Evolutionary conservation across 2,329 filamentous ascomycete species (phyloP).

Genomic region (Neoarthrinium moseri): DNA sequence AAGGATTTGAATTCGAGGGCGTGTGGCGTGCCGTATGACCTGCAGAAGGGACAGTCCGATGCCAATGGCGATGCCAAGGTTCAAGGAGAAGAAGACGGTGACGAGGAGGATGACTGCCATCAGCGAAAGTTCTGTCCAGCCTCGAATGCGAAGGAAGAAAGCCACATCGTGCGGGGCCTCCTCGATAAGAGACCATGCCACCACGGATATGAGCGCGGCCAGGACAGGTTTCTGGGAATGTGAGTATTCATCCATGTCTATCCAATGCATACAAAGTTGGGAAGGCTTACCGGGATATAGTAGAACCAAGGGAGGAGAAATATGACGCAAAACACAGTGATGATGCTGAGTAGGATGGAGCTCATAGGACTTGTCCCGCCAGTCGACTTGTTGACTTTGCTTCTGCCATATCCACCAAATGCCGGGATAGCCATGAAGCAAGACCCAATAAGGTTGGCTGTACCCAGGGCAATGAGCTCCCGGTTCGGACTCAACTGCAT

Average conservation of each 20-base stretch:
- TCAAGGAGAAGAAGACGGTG: constrained; percentile 93
- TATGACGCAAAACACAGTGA: constrained; percentile 77
- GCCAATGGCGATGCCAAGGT: constrained; percentile 89
- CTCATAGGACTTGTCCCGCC: constrained; percentile 93
- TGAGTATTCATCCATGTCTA: constrained; percentile 4
- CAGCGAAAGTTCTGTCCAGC: constrained; percentile 80
- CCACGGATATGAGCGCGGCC: constrained; percentile 90
- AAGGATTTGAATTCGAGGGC: constrained; percentile 92
- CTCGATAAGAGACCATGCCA: constrained; percentile 91
- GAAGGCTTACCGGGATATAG: constrained; percentile 77
- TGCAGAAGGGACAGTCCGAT: constrained; percentile 88
- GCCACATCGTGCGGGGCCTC: constrained; percentile 89
- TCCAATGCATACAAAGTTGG: not conserved
- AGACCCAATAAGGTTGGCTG: constrained; percentile 86
- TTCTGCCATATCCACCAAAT: constrained; percentile 94
- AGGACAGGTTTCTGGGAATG: constrained; percentile 78
- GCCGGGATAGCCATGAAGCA: constrained; percentile 91
- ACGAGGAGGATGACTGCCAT: constrained; percentile 89
- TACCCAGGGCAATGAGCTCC: constrained; percentile 87
- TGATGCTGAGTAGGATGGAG: constrained; percentile 79
- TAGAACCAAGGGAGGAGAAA: constrained; percentile 90
- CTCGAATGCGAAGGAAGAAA: constrained; percentile 84
- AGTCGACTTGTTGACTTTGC: constrained; percentile 91
- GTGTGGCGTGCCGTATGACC: constrained; percentile 86
- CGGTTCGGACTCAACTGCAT: constrained; percentile 87